Evolutionary conservation across 495 filamentous ascomycete genomes (phyloP).

Genomic region (Penicillium macrosclerotiorum): DNA sequence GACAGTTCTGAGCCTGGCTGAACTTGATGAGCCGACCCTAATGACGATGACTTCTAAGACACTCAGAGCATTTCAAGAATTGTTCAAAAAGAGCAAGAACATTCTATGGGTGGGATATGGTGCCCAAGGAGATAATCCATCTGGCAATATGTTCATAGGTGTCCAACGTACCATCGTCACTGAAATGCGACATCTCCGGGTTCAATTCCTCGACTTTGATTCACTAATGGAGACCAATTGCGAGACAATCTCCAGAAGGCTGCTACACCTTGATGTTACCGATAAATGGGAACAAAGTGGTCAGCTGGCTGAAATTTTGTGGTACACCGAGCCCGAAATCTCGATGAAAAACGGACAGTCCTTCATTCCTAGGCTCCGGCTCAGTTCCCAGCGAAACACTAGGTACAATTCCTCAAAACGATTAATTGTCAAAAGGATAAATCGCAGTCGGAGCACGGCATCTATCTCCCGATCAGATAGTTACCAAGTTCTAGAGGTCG

Average conservation of each 20-base stretch:
- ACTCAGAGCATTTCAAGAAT: slow-evolving; percentile 15
- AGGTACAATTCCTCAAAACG: slow-evolving; percentile 38
- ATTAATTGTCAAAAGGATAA: slow-evolving; percentile 17
- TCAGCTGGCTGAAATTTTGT: slow-evolving; percentile 12
- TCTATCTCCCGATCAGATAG: slow-evolving; percentile 3
- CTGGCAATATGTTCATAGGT: slow-evolving; percentile 37
- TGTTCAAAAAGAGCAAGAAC: slow-evolving; percentile 36
- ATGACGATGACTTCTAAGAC: slow-evolving; percentile 26
- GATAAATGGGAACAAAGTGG: slow-evolving; percentile 21
- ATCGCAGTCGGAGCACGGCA: slow-evolving; percentile 2
- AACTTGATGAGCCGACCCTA: slow-evolving; percentile 44
- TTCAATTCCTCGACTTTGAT: slow-evolving; percentile 30
- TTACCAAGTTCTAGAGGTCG: slow-evolving; percentile 14
- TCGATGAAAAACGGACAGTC: slow-evolving; percentile 18
- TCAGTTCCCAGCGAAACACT: slow-evolving; percentile 25
- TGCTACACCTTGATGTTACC: slow-evolving; percentile 22
- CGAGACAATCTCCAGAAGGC: slow-evolving; percentile 11
- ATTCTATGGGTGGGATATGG: slow-evolving; percentile 42
- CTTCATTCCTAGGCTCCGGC: slow-evolving; percentile 31
- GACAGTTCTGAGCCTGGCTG: slow-evolving; percentile 43
- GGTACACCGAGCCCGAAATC: slow-evolving; percentile 26
- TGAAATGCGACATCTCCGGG: slow-evolving; percentile 23
- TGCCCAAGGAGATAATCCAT: slow-evolving; percentile 30
- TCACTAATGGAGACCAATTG: slow-evolving; percentile 8
- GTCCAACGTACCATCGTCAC: slow-evolving; percentile 30